Evolutionary conservation across 805 yeast species (phyloP).

Genomic region (Cyberlindnera xishuangbannaensis): DNA sequence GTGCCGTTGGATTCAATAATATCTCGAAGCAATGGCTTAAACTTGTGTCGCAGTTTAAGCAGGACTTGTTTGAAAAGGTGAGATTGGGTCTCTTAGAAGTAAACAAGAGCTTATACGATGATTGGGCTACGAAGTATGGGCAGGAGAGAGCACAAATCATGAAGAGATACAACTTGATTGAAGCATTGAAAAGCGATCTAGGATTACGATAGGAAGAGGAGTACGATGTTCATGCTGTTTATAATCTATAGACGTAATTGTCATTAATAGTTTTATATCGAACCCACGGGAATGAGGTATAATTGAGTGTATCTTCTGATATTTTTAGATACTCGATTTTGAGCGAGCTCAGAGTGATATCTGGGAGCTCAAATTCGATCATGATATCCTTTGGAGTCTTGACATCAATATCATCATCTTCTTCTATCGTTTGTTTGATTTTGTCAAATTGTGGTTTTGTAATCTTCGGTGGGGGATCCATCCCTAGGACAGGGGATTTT

Average conservation of each 20-base stretch:
- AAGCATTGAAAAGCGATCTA: conserved; percentile 11
- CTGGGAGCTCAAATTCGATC: conserved; percentile 59
- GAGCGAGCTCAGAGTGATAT: conserved; percentile 59
- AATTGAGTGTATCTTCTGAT: conserved; percentile 49
- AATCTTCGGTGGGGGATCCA: conserved; percentile 26
- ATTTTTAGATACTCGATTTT: conserved; percentile 63
- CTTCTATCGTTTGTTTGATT: conserved; percentile 14
- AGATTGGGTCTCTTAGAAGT: conserved; percentile 19
- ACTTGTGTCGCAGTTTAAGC: conserved; percentile 20
- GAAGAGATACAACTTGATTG: conserved; percentile 12
- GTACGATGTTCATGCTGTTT: conserved; percentile 1
- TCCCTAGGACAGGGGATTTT: conserved; percentile 15
- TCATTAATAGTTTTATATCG: conserved; percentile 44
- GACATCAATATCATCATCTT: conserved; percentile 8
- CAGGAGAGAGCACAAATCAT: conserved; percentile 13
- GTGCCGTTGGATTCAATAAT: conserved; percentile 27
- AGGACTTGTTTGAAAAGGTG: conserved; percentile 20
- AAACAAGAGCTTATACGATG: conserved; percentile 14
- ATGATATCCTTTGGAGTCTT: conserved; percentile 30
- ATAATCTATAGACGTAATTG: conserved; percentile 27
- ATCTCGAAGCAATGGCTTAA: conserved; percentile 27
- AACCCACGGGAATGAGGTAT: conserved; percentile 78
- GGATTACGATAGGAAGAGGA: conserved; percentile 2
- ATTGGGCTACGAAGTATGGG: conserved; percentile 20
- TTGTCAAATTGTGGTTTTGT: conserved; percentile 19